Evolutionary conservation across 768 basidiomycete species (phyloP).

Genomic region (Leccinum imitatum): DNA sequence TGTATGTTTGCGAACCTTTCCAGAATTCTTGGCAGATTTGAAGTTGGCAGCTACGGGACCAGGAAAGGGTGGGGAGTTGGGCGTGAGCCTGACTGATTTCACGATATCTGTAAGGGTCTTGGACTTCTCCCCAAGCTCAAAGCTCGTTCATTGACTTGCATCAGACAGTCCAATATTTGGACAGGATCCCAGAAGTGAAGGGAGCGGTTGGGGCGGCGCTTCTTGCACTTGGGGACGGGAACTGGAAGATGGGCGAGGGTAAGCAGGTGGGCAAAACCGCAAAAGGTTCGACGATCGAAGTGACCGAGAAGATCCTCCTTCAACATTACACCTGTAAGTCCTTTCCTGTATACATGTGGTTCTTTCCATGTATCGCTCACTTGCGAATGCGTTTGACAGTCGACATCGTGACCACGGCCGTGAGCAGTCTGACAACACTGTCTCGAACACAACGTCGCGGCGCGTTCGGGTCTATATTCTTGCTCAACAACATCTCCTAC

Average conservation of each 20-base stretch:
- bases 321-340: slow-evolving; percentile 77
- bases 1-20: slow-evolving; percentile 78
- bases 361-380: neutral
- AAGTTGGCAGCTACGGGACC: slow-evolving; percentile 55
- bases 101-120: slow-evolving; percentile 46
- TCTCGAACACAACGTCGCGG: slow-evolving; percentile 59
- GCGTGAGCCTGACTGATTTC: slow-evolving; percentile 66
- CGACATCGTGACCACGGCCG: slow-evolving; percentile 67
- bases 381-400: slow-evolving; percentile 38
- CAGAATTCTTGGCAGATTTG: slow-evolving; percentile 78
- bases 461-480: slow-evolving; percentile 44
- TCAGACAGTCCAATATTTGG: slow-evolving; percentile 68
- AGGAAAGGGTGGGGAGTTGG: slow-evolving; percentile 50
- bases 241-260: slow-evolving; percentile 91
- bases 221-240: slow-evolving; percentile 78
- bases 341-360: neutral
- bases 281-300: slow-evolving; percentile 42
- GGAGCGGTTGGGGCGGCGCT: slow-evolving; percentile 66
- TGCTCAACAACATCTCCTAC: slow-evolving; percentile 76
- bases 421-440: slow-evolving; percentile 41
- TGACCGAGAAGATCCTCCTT: slow-evolving; percentile 63
- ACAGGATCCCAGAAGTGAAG: slow-evolving; percentile 67
- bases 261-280: slow-evolving; percentile 54
- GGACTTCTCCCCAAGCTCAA: neutral
- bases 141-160: slow-evolving; percentile 1